Conservation (phyloP, 1,284 basidiomycete genomes). For the Schizophyllum commune region DNA sequence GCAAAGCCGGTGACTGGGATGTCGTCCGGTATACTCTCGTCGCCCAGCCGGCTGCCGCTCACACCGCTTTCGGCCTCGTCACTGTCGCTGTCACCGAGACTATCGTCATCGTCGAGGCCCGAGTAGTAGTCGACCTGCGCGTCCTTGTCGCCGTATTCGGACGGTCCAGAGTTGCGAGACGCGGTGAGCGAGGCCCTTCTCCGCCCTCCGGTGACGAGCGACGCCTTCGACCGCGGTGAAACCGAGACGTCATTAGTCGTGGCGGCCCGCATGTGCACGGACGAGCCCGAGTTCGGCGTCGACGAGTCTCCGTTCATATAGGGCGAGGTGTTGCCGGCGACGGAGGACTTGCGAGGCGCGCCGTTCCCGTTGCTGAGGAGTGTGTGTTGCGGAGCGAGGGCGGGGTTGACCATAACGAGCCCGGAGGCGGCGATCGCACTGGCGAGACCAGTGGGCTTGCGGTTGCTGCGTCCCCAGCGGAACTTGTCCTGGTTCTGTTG, state of each 20-base stretch:
- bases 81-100: conserved; percentile 14
- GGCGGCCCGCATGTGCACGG: neutral
- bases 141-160: conserved; percentile 19
- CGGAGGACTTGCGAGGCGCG: neutral
- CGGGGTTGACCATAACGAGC: conserved; percentile 52
- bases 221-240: conserved; percentile 1
- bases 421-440: conserved; percentile 61
- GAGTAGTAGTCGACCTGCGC: conserved; percentile 34
- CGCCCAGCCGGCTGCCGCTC: conserved; percentile 11
- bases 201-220: neutral
- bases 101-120: conserved; percentile 23
- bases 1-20: conserved; percentile 91
- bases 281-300: neutral
- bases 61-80: conserved; percentile 11
- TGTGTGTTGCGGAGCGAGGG: conserved; percentile 22
- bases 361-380: neutral
- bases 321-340: neutral
- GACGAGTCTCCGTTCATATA: neutral
- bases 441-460: conserved; percentile 50
- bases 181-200: conserved; percentile 20
- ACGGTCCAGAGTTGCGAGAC: conserved; percentile 27
- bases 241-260: neutral
- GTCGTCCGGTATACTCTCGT: conserved; percentile 28
- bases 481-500: conserved; percentile 30
- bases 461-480: conserved; percentile 33